Evolutionary conservation across 495 filamentous ascomycete genomes (phyloP), one percentile per base, ranked within the genome.

Genomic region (Xylaria sp.): DNA sequence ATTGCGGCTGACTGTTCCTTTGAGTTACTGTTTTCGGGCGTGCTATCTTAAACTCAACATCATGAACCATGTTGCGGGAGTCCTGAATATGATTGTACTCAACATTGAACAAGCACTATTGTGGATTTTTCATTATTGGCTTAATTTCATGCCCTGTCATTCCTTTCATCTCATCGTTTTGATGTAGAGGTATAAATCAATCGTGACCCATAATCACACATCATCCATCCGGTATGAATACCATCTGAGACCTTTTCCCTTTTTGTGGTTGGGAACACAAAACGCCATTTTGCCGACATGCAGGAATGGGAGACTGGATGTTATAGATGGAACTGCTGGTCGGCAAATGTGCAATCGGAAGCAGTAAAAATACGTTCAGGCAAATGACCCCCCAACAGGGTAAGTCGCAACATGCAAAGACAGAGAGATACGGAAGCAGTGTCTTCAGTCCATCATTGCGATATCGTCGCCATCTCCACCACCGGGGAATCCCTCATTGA

Each of bases 401-500:
- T 43, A 40, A 2, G 37, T 43, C 37, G 29, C 21, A 66, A 6
- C 61, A 26, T 40, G 35, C 41, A 37, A 37, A 59, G 59, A 62
- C n/a, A 59, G 31, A 35, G 5, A 15, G 8, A 19, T 17, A 15
- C 4, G 9, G n/a, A 43, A 15, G 15, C 21, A 43, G 26, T 48
- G 19, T 50, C 58, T 50, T 57, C 26, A 71, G 50, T 66, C 61
- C 37, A 29, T 67, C 77, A 77, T 77, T n/a, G 52, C n/a, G 5
- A 74, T 61, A 58, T 79, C 77, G 2, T 73, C 77, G 1, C 63
- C 72, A 5, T 75, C 58, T 40, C 69, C 73, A 11, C 48, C 63
- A n/a, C 74, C 72, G 31, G 52, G 5, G 0, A 48, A 59, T 12
- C 72, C 46, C 33, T 83, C 87, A 6, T 84, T 86, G 71, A 94